Base-by-base conservation (phyloP, 257 asterid genomes). In the Forsythia viridissima region DNA sequence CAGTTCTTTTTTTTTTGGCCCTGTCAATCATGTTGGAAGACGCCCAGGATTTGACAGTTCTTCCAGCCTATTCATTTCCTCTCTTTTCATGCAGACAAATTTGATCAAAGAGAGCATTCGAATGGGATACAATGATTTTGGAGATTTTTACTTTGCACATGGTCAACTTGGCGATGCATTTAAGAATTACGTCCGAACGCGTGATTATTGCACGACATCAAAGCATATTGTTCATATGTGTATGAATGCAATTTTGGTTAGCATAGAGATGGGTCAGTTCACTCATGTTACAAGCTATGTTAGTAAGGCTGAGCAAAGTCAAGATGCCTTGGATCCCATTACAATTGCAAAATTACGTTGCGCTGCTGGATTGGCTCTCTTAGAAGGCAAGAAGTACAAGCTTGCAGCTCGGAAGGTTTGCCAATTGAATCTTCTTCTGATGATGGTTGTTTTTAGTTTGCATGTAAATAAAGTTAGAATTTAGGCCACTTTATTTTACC, bases 221-320 rank as follows among this genome's bases (percentile, higher is more conserved):
- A 96, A 92, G 73, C 98, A 92, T 84, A 93, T 93, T 15, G 84
- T 85, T 65, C 94, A 89, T 82, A 96, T 93, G 99, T 96, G 98
- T 82, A 83, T 93, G 79, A 91, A 90, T 63, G 97, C 97, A 34
- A 96, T 93, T 74, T 85, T 96, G 82, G 96, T 91, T 76, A 90
- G 98, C 95, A 93, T 93, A 73, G 99, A 93, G 90, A 92, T 93
- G 96, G 97, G 99, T 30, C 98, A 96, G 82, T 96, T 96, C 83
- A 76, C 93, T 6, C 99, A 96, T 84, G 99, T 96, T 66, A 75
- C 96, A 11, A 96, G 96, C 85, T 93, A 96, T 81, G 94, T 91
- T 73, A 85, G 92, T 81, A 96, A 96, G 83, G 96, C 99, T 37
- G 97, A 93, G 86, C 91, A 89, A 73, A 87, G 86, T 80, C 95